Evolutionary conservation across 1,284 basidiomycete genomes (phyloP), one percentile per base, ranked within the genome.

Genomic region (Cystobasidiaceae sp.): DNA sequence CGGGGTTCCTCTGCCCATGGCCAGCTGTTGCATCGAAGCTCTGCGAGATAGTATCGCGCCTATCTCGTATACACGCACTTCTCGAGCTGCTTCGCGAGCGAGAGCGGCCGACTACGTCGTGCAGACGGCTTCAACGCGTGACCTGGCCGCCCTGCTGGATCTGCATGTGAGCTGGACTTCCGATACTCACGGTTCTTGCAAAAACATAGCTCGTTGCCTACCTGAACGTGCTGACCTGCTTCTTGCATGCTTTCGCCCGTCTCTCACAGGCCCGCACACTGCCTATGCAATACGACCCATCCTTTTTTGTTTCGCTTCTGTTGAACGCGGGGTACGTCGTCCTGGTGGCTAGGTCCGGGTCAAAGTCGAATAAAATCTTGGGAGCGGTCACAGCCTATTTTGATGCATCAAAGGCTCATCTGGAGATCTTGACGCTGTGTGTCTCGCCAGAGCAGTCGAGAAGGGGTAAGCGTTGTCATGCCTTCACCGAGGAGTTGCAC

Each of bases 281-380:
- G 13, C 50, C 60, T 0, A 17, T 62, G 9, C 3, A 19, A 37
- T 62, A 52, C 27, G 28, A 39, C 8, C 34, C 60, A 4, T 13
- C 60, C 6, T 62, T 62, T 39, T 62, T 62, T 39, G 3, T 62
- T n/a, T 50, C 60, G n/a, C 27, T 62, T 15, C 50, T 62, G 8
- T 39, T 62, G 27, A 50, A 62, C 21, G 13, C 60, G 15, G 34
- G 33, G 17, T 62, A 50, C 30, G 44, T 30, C 15, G 46, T 49
- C 33, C 48, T 62, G 3, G 13, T 62, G 19, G 60, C 50, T 11
- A 56, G 27, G 19, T n/a, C 33, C 8, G n/a, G 3, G 44, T 4
- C 25, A 4, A 30, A 28, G 11, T 19, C 19, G 28, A 43, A 55
- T 37, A 34, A 23, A 55, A 41, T 62, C 21, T n/a, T 44, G 32